phyloP scores from a whole-genome alignment of 257 asterid genomes.

The Schizonepeta tenuifolia region DNA sequence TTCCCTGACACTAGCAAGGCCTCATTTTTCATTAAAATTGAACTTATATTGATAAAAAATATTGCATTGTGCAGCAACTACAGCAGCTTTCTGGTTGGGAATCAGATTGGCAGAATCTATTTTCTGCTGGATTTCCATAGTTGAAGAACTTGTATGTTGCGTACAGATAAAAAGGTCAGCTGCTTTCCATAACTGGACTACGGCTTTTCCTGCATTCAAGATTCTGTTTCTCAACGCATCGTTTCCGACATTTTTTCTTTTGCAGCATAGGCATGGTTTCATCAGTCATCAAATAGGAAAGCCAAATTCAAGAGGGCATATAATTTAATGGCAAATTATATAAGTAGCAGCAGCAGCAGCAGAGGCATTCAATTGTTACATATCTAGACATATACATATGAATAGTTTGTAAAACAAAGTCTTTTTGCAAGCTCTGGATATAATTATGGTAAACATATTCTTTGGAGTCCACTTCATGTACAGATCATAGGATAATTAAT shows the following conservation, averaged over 20 bases:
- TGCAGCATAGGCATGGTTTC: slow-evolving; percentile 31
- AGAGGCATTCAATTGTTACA: slow-evolving; percentile 33
- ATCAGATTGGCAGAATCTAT: slow-evolving; percentile 54
- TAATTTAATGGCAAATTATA: no score
- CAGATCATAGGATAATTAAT: slow-evolving; percentile 27
- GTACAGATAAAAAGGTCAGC: slow-evolving; percentile 31
- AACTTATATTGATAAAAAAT: not conserved
- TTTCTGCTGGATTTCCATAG: slow-evolving; percentile 52
- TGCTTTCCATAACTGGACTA: not conserved
- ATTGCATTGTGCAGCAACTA: slow-evolving; percentile 51
- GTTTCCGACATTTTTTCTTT: not conserved
- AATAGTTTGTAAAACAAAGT: slow-evolving; percentile 28
- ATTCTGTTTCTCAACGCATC: not conserved
- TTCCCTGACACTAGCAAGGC: no score
- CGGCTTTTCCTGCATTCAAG: not conserved
- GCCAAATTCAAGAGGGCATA: not conserved
- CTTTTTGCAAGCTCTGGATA: not conserved
- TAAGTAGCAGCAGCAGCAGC: slow-evolving; percentile 10
- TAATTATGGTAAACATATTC: slow-evolving; percentile 27
- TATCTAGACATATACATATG: not conserved
- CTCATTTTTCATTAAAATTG: not conserved
- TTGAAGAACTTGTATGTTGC: slow-evolving; percentile 3
- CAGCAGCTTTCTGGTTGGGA: slow-evolving; percentile 63
- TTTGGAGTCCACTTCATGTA: slow-evolving; percentile 30
- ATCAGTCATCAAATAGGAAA: not conserved